Conservation (phyloP, 768 basidiomycete genomes). For the Serendipita vermifera region DNA sequence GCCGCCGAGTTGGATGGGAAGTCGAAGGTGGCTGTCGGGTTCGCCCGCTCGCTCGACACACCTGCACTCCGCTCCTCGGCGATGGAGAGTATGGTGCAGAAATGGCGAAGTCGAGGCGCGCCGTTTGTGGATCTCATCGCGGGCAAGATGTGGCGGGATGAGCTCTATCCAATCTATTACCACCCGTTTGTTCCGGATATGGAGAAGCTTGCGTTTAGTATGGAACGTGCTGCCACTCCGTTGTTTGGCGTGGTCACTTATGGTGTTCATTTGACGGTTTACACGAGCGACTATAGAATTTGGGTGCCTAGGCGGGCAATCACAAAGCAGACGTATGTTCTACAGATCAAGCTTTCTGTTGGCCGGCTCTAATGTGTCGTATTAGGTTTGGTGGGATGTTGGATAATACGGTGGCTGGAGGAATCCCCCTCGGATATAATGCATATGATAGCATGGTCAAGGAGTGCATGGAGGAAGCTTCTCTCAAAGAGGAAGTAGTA, state of each 20-base stretch:
- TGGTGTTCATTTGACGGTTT: conserved; percentile 83
- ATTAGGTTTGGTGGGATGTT: conserved; percentile 38
- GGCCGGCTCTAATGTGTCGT: not conserved
- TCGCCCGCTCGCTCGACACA: conserved; percentile 39
- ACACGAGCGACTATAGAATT: conserved; percentile 43
- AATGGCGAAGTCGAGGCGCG: conserved; percentile 52
- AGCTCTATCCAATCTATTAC: conserved; percentile 66
- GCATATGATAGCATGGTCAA: conserved; percentile 68
- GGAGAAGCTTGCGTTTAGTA: conserved; percentile 45
- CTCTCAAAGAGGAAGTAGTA: conserved; percentile 53
- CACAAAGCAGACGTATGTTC: conserved; percentile 77
- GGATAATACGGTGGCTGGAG: conserved; percentile 88
- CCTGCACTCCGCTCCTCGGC: conserved; percentile 45
- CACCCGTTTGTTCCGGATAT: conserved; percentile 53
- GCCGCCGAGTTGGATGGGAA: conserved; percentile 7
- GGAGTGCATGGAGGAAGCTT: conserved; percentile 90
- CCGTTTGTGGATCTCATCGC: conserved; percentile 55
- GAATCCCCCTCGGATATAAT: conserved; percentile 68
- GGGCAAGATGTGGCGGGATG: conserved; percentile 69
- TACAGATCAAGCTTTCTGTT: not conserved
- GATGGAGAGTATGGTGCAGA: conserved; percentile 55
- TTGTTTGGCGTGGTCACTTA: conserved; percentile 85
- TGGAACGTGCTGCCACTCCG: conserved; percentile 82
- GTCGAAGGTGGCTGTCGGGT: conserved; percentile 28
- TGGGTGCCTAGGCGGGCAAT: conserved; percentile 82